Conservation (phyloP, 208 protist genomes). For the Leishmania gerbilli region DNA sequence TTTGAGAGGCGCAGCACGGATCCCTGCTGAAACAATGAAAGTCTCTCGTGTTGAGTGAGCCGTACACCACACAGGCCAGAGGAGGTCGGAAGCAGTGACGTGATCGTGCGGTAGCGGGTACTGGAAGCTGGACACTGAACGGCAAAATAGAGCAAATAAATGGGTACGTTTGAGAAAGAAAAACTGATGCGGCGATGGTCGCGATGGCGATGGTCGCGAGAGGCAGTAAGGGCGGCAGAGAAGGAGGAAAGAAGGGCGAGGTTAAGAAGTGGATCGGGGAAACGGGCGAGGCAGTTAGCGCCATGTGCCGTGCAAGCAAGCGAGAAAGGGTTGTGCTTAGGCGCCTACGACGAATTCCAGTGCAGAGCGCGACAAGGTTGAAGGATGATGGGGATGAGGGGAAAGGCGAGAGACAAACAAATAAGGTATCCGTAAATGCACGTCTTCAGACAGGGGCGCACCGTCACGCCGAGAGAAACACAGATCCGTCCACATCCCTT, state of each 20-base stretch:
- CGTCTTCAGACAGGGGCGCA: background rate
- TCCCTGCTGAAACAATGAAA: background rate
- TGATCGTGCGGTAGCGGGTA: background rate
- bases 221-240: background rate
- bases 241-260: background rate
- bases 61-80: background rate
- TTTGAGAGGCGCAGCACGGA: background rate
- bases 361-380: background rate
- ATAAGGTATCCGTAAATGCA: background rate
- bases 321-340: background rate
- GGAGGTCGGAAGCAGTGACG: background rate
- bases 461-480: background rate
- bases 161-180: background rate
- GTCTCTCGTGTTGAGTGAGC: background rate
- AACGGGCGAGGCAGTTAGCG: background rate
- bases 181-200: background rate
- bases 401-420: background rate
- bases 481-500: background rate
- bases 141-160: background rate
- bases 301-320: background rate
- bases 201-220: background rate
- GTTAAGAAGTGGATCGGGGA: background rate
- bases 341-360: background rate
- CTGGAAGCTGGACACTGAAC: background rate
- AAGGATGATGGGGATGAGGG: background rate